Evolutionary conservation across 306 rosid species (phyloP).

Genomic region (Sechiopsis laciniata): DNA sequence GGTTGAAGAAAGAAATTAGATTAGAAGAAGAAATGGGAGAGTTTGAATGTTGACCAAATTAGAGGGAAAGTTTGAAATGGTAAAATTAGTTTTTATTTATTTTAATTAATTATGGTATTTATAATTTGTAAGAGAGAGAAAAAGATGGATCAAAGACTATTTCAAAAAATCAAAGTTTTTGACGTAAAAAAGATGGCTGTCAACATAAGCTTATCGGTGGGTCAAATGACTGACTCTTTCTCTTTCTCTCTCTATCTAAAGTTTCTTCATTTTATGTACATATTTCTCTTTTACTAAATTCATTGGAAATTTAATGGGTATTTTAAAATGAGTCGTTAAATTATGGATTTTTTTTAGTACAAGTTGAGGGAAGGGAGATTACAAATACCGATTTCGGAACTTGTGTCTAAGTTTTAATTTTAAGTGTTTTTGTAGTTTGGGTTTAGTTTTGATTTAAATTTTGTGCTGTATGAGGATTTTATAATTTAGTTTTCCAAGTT

Average conservation of each 20-base stretch:
- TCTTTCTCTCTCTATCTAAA: background rate
- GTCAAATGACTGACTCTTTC: background rate
- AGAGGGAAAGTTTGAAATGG: conserved; percentile 18
- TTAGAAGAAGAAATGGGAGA: background rate
- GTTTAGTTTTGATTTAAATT: background rate
- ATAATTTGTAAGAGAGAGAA: background rate
- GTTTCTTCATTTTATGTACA: background rate
- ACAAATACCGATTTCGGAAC: too few species aligned
- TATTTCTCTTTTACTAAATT: too few species aligned
- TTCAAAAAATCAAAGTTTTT: conserved; percentile 12
- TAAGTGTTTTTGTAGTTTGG: too few species aligned
- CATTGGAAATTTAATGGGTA: background rate
- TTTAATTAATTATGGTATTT: background rate
- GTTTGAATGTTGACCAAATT: conserved; percentile 20
- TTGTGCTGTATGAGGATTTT: too few species aligned
- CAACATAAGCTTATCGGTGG: background rate
- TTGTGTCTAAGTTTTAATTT: too few species aligned
- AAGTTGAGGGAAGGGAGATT: too few species aligned
- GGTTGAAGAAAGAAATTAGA: background rate
- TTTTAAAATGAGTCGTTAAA: background rate
- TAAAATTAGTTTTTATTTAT: background rate
- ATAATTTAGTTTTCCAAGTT: too few species aligned
- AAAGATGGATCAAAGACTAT: conserved; percentile 5
- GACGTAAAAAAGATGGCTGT: conserved; percentile 16
- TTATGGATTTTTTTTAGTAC: too few species aligned